phyloP scores from a whole-genome alignment of 352 stramenopile species.

The Thraustochytrium striatum region DNA sequence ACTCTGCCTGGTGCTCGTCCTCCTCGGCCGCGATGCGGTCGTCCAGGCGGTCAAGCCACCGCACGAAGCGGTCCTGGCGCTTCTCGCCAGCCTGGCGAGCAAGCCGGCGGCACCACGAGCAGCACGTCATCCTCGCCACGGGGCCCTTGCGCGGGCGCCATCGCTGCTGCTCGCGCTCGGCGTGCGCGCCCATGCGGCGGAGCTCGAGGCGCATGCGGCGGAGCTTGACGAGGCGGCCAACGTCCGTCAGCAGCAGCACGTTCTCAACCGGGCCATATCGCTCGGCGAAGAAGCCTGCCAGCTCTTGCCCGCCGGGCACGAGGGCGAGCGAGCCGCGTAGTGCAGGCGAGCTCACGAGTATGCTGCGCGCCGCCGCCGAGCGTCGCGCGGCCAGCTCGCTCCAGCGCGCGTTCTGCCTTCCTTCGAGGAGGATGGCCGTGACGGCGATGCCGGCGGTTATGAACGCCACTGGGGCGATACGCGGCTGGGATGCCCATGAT shows the following conservation, averaged over 20 bases:
- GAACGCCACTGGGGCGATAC: too few relatives aligned
- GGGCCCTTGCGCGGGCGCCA: background rate
- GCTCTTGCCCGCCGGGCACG: background rate
- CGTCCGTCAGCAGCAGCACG: conserved; percentile 18
- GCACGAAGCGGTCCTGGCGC: background rate
- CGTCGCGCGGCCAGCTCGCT: too few relatives aligned
- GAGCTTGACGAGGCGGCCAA: background rate
- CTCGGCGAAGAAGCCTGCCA: conserved; percentile 22
- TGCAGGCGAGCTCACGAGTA: conserved; percentile 4
- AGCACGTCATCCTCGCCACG: background rate
- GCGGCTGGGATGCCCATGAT: too few relatives aligned
- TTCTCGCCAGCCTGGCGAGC: background rate
- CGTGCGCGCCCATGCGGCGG: background rate
- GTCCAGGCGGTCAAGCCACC: conserved; percentile 24
- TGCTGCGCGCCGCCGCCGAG: conserved; percentile 14
- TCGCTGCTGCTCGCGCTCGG: conserved; percentile 9
- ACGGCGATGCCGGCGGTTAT: too few relatives aligned
- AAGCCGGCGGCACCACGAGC: background rate
- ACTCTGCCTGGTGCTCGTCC: background rate
- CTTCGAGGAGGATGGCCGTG: too few relatives aligned
- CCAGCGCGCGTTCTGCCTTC: too few relatives aligned
- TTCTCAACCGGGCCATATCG: conserved; percentile 34
- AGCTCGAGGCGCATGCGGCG: background rate
- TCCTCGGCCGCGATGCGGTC: background rate
- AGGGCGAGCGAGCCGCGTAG: background rate